Evolutionary conservation across 306 rosid genomes (phyloP).

Genomic region (Biancaea sappan): DNA sequence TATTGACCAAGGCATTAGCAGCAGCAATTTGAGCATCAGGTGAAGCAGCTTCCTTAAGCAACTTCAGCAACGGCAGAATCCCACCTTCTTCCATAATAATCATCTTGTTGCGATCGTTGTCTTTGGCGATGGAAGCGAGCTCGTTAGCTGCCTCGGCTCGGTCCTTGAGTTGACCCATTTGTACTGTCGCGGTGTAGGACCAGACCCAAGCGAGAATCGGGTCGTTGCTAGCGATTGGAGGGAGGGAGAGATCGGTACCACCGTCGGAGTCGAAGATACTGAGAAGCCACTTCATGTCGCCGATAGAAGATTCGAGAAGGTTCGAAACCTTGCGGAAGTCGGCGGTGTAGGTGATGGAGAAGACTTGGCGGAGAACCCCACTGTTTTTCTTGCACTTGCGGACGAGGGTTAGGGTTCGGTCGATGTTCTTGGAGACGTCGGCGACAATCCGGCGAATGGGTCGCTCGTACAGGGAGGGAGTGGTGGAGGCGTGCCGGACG

Average conservation of each 20-base stretch:
- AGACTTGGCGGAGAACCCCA: conserved; percentile 75
- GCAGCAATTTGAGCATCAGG: conserved; percentile 79
- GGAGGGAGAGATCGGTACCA: conserved; percentile 56
- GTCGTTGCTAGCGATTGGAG: conserved; percentile 80
- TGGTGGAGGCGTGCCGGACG: conserved; percentile 49
- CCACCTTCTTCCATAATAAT: conserved; percentile 84
- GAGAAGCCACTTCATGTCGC: conserved; percentile 79
- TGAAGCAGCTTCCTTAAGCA: conserved; percentile 59
- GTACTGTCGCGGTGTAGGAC: conserved; percentile 64
- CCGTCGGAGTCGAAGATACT: conserved; percentile 68
- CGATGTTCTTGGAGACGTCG: conserved; percentile 65
- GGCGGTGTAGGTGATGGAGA: conserved; percentile 64
- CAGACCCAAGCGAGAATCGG: conserved; percentile 88
- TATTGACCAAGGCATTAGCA: conserved; percentile 56
- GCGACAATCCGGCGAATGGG: conserved; percentile 73
- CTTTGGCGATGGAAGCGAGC: conserved; percentile 55
- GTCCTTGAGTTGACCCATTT: conserved; percentile 70
- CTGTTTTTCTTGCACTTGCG: conserved; percentile 64
- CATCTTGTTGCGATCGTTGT: conserved; percentile 64
- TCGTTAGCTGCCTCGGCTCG: conserved; percentile 68
- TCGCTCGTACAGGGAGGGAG: conserved; percentile 63
- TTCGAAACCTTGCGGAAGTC: conserved; percentile 63
- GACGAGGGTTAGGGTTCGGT: conserved; percentile 54
- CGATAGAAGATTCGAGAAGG: conserved; percentile 70
- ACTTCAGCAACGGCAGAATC: conserved; percentile 65